Evolutionary conservation across 495 filamentous ascomycete genomes (phyloP), one percentile per base, ranked within the genome.

Genomic region (Podospora tetraspora): DNA sequence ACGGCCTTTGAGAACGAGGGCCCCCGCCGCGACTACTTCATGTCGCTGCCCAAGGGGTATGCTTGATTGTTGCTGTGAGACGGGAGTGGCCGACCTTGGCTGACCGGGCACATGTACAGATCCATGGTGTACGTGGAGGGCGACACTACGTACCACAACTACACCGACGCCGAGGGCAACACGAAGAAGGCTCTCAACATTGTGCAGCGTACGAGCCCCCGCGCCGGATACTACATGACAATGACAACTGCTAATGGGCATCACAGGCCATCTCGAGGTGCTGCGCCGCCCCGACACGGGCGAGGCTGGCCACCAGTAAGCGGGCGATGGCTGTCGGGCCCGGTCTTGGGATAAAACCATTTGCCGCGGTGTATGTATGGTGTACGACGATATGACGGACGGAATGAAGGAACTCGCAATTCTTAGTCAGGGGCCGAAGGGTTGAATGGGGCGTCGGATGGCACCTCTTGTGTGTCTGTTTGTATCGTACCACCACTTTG

Each of bases 11-110:
- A 78, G 29, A 74, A 78, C 69, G 84, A 86, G 22, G 87, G 88
- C 32, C 85, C 79, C 23, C 80, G 85, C 75, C 87, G 88, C 72
- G 89, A 94, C 64, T 87, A 82, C 75, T 69, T 93, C 52, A 74
- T 88, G 64, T 77, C 79, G 66, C 78, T 96, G 78, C 85, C 83
- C 32, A 96, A 95, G 82, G 93, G 93, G 92, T 96, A 43, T n/a
- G 82, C 77, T 91, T 76, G 34, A 25, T 32, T 22, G 27, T 27
- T 27, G 27, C 6, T 27, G 52, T n/a, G 19, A 5, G 12, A 27
- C 10, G 27, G 21, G 13, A 61, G 24, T 1, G 1, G 34, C 52
- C 19, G 56, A 5, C 16, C 13, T 61, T 66, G 29, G 57, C 62
- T 69, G 34, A 57, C 63, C 32, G 22, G 13, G 0, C 27, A 4